Evolutionary conservation across 306 rosid species (phyloP).

Genomic region (Casuarina equisetifolia): DNA sequence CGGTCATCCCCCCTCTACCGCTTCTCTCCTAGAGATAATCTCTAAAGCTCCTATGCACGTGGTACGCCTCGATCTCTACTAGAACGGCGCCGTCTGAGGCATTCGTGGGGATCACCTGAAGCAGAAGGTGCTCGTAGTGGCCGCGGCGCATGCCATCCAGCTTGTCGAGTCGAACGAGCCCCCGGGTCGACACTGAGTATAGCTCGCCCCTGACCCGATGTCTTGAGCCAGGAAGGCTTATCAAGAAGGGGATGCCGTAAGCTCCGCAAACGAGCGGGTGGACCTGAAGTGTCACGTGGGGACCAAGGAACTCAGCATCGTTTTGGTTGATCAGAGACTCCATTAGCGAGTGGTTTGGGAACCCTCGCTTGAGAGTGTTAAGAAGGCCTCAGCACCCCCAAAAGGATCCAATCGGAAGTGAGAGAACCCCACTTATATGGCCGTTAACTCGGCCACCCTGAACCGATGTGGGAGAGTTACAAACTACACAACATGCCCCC

Average conservation of each 20-base stretch:
- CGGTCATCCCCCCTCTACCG: conserved; percentile 38
- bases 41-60: conserved; percentile 48
- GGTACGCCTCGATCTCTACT: conserved; percentile 58
- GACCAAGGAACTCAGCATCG: conserved; percentile 47
- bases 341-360: conserved; percentile 49
- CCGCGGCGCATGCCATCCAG: conserved; percentile 46
- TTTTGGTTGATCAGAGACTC: conserved; percentile 31
- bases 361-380: conserved; percentile 44
- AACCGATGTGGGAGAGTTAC: too few species aligned
- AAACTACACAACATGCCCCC: too few species aligned
- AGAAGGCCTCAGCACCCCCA: too few species aligned
- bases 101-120: conserved; percentile 14
- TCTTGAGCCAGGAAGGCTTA: conserved; percentile 56
- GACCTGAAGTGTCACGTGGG: conserved; percentile 26
- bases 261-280: conserved; percentile 64
- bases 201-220: conserved; percentile 57
- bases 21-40: conserved; percentile 51
- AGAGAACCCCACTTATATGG: too few species aligned
- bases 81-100: conserved; percentile 11
- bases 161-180: conserved; percentile 49
- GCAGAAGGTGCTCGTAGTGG: conserved; percentile 53
- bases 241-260: conserved; percentile 63
- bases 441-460: too few species aligned
- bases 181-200: conserved; percentile 43
- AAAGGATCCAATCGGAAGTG: too few species aligned